Conservation (phyloP, 306 rosid species). For the Pyrus pyrifolia region DNA sequence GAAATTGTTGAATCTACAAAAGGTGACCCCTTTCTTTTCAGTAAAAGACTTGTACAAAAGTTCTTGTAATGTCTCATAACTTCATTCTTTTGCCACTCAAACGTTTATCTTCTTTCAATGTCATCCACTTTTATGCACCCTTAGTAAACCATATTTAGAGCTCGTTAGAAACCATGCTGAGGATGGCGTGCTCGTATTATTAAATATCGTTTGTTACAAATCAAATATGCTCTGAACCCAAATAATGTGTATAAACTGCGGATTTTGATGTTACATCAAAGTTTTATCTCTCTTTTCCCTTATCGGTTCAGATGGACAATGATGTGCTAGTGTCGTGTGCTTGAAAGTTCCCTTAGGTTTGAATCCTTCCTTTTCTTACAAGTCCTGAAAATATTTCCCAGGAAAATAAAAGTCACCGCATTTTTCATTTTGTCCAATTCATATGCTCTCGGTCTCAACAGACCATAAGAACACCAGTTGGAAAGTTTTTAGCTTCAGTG, state of each 20-base stretch:
- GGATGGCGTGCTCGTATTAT: background rate
- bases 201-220: background rate
- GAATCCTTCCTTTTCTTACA: slow-evolving; percentile 12
- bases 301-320: background rate
- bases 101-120: background rate
- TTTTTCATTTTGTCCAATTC: background rate
- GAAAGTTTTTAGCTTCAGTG: slow-evolving; percentile 6
- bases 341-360: background rate
- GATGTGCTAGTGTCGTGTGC: background rate
- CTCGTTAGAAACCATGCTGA: background rate
- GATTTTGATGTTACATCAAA: background rate
- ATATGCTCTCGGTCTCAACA: background rate
- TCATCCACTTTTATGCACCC: background rate
- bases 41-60: background rate
- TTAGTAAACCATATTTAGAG: background rate
- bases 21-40: slow-evolving; percentile 34
- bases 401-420: slow-evolving; percentile 35
- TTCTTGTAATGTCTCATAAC: background rate
- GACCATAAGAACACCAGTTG: background rate
- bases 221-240: background rate
- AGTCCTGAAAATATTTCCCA: slow-evolving; percentile 18
- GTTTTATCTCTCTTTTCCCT: background rate
- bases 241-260: background rate
- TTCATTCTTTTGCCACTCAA: background rate
- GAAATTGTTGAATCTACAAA: slow-evolving; percentile 39